Conservation (phyloP, 2,329 filamentous ascomycete species). For the Fusarium penzigii region DNA sequence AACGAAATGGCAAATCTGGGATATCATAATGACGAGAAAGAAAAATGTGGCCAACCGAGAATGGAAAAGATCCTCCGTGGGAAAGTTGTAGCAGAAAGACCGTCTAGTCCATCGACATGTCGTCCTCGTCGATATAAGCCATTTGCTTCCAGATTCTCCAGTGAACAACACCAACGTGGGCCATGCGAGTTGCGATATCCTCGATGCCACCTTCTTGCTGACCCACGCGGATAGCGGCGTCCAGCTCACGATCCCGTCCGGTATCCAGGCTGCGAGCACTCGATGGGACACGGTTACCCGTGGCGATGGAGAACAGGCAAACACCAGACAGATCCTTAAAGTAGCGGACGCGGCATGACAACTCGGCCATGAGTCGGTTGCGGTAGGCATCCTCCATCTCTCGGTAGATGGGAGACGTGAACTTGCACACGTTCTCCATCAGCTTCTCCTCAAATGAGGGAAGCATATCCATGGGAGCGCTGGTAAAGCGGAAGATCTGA, state of each 20-base stretch:
- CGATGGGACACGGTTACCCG: constrained; percentile 48
- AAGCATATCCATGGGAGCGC: constrained; percentile 50
- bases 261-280: constrained; percentile 38
- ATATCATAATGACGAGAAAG: no score
- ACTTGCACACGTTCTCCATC: constrained; percentile 44
- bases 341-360: constrained; percentile 52
- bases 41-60: no score
- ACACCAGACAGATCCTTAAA: constrained; percentile 55
- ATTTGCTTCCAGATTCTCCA: constrained; percentile 86
- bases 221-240: constrained; percentile 40
- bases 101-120: constrained; percentile 35
- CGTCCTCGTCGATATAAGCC: constrained; percentile 59
- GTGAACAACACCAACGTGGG: constrained; percentile 82
- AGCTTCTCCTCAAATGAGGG: constrained; percentile 52
- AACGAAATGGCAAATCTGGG: no score
- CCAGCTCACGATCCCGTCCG: constrained; percentile 33
- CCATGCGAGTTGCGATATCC: constrained; percentile 74
- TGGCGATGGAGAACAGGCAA: constrained; percentile 56
- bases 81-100: background rate
- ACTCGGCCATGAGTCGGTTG: constrained; percentile 48
- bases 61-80: constrained; percentile 14
- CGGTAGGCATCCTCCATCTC: constrained; percentile 53
- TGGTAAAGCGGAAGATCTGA: constrained; percentile 59
- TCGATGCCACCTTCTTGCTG: constrained; percentile 57
- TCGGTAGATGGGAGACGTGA: constrained; percentile 46